A percentile compares a stretch with the other conserved stretches of the same genome.
phyloP scores from a whole-genome alignment of 495 filamentous ascomycete genomes.

The Amorphotheca resinae region DNA sequence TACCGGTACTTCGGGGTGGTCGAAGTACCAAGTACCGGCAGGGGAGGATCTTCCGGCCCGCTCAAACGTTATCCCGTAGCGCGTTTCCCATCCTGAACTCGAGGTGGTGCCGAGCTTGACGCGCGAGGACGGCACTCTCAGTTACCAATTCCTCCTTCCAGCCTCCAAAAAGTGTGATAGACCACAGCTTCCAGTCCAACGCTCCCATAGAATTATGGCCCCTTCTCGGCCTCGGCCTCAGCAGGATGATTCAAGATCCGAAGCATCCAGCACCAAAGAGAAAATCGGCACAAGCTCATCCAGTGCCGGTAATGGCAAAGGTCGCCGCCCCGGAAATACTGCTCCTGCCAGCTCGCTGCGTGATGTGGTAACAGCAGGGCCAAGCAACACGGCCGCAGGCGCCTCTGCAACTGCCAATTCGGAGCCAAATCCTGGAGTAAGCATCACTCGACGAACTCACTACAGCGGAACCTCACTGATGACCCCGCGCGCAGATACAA shows the following conservation, averaged over 20 bases:
- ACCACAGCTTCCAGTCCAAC: too few relatives aligned
- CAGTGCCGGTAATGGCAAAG: constrained; percentile 17
- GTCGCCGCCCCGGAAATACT: constrained; percentile 17
- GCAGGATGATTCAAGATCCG: constrained; percentile 41
- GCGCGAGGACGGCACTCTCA: too few relatives aligned
- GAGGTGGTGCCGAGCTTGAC: too few relatives aligned
- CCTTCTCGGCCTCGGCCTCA: constrained; percentile 15
- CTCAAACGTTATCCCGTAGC: too few relatives aligned
- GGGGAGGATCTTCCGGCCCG: too few relatives aligned
- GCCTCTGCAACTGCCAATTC: background rate
- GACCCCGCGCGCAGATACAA: constrained; percentile 44
- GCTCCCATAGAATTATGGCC: constrained; percentile 14
- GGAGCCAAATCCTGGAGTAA: constrained; percentile 12
- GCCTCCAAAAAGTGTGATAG: too few relatives aligned
- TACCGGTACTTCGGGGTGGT: too few relatives aligned
- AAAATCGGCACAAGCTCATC: constrained; percentile 16
- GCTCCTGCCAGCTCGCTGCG: constrained; percentile 21
- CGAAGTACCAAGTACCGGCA: too few relatives aligned
- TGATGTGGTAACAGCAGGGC: constrained; percentile 22
- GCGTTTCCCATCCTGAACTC: too few relatives aligned
- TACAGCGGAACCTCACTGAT: background rate
- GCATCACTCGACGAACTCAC: background rate
- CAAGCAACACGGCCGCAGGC: constrained; percentile 7
- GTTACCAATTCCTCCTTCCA: too few relatives aligned
- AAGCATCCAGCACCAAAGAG: constrained; percentile 41